Evolutionary conservation across 2,329 filamentous ascomycete species (phyloP), one percentile per base, ranked within the genome.

Genomic region (Penicillium sp.): DNA sequence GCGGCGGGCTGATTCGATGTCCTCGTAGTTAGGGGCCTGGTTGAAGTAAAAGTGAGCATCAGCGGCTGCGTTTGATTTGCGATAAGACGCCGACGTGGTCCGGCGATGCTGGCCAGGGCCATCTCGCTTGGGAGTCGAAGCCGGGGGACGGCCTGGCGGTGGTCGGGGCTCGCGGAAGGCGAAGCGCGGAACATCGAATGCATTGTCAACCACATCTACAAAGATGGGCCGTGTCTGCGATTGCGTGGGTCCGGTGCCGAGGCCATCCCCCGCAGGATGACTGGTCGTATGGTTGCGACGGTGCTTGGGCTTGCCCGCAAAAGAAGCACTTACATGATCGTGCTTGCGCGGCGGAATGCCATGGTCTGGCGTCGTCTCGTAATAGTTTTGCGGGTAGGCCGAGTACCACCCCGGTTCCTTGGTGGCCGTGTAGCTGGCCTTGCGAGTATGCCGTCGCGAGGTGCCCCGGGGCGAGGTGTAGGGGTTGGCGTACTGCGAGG

Each of bases 301-400:
- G 61, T 59, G 52, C 48, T 57, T 58, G 46, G 54, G 53, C 54
- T 59, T 58, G 50, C 58, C 65, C 62, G 65, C 65, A 60, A 61
- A 65, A 68, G 70, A 75, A 74, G 73, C 75, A 83, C 80, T 83
- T 81, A 83, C 80, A 81, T 78, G 76, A 68, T 82, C 78, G 65
- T 77, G 73, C 62, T 70, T 71, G 60, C 64, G 68, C 68, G 76
- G 71, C 68, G 70, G 68, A 48, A 73, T 64, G 70, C 72, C 63
- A 72, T 76, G 65, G 64, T 74, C 64, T 58, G 67, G 67, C 54
- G 64, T 64, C 36, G 62, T 46, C 33, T 75, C 69, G 54, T 75
- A 71, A 57, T 71, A 74, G 42, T 63, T 61, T 36, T 70, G 65
- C 46, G 67, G 67, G 48, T 71, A 69, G 36, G 68, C 68, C 48